These are phyloP conservation scores for Mycena pura DNA, from an alignment of 768 basidiomycete genomes.

Conservation along the genomic window DNA sequence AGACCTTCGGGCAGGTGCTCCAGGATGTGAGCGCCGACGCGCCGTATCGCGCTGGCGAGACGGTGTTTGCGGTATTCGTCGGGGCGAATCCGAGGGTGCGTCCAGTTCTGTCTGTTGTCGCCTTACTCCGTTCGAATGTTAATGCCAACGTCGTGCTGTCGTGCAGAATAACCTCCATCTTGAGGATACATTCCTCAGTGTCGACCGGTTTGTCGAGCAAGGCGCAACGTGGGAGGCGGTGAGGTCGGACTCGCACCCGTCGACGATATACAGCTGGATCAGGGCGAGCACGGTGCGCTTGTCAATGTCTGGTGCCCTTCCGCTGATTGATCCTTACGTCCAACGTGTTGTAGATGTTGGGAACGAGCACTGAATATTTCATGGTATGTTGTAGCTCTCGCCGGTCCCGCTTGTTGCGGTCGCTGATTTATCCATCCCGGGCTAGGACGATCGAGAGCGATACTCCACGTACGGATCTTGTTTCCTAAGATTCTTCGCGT, in stretches of 20 bases:
- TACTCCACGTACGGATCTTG: conserved; percentile 55
- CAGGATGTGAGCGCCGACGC: conserved; percentile 55
- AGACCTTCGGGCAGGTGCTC: conserved; percentile 67
- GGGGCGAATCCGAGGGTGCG: conserved; percentile 80
- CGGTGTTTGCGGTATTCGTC: conserved; percentile 67
- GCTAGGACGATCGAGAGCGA: conserved; percentile 73
- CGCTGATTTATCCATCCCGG: too few species aligned
- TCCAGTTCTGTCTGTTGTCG: conserved; percentile 3
- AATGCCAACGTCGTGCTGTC: too few species aligned
- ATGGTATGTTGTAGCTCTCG: too few species aligned
- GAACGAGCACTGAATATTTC: conserved; percentile 69
- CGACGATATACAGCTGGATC: conserved; percentile 74
- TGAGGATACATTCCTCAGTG: conserved; percentile 73
- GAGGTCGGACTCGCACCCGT: conserved; percentile 79
- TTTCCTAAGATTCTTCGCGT: neutral
- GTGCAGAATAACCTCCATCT: conserved; percentile 78
- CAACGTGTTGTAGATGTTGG: conserved; percentile 52
- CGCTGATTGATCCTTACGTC: too few species aligned
- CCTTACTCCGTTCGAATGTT: too few species aligned
- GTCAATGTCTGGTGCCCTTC: conserved; percentile 15
- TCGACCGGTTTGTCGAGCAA: conserved; percentile 63
- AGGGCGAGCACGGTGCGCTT: conserved; percentile 54
- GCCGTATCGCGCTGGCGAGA: conserved; percentile 64
- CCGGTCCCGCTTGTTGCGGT: too few species aligned
- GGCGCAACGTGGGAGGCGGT: conserved; percentile 61